Evolutionary conservation across 768 basidiomycete genomes (phyloP).

Genomic region (Mycena amicta): DNA sequence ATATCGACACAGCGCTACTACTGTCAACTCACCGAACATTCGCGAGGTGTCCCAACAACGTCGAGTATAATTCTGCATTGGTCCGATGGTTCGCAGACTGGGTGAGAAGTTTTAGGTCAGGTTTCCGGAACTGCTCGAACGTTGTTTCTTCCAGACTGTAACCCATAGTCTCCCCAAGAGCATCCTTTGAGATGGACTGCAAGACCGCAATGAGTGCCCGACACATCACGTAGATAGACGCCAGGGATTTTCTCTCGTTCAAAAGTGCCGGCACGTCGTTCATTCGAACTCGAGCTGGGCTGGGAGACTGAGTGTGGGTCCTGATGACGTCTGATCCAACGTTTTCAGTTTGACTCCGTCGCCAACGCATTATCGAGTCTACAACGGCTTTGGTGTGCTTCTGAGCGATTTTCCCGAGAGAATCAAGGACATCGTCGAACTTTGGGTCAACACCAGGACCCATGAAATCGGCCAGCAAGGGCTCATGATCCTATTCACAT

Average conservation of each 20-base stretch:
- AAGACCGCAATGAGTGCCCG: slow-evolving; percentile 81
- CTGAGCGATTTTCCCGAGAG: slow-evolving; percentile 83
- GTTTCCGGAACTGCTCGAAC: slow-evolving; percentile 81
- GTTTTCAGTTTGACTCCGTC: slow-evolving; percentile 71
- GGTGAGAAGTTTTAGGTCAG: slow-evolving; percentile 64
- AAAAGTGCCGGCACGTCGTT: slow-evolving; percentile 55
- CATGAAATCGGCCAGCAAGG: slow-evolving; percentile 64
- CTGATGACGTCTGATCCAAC: slow-evolving; percentile 53
- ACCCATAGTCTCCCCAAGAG: slow-evolving; percentile 76
- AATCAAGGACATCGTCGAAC: slow-evolving; percentile 84
- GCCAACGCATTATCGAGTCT: slow-evolving; percentile 87
- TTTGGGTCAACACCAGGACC: slow-evolving; percentile 73
- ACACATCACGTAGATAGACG: slow-evolving; percentile 89
- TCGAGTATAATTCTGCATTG: slow-evolving; percentile 83
- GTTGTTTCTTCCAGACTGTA: slow-evolving; percentile 84
- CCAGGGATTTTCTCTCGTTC: slow-evolving; percentile 75
- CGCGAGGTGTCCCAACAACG: slow-evolving; percentile 82
- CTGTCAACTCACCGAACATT: slow-evolving; percentile 63
- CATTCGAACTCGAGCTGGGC: slow-evolving; percentile 38
- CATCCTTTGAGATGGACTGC: slow-evolving; percentile 71
- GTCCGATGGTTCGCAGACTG: slow-evolving; percentile 76
- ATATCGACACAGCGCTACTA: not conserved
- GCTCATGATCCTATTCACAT: slow-evolving; percentile 66
- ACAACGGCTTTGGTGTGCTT: slow-evolving; percentile 83
- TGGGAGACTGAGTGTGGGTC: slow-evolving; percentile 48